phyloP scores from a whole-genome alignment of 2,329 filamentous ascomycete genomes.

The Furcasterigmium sp. region DNA sequence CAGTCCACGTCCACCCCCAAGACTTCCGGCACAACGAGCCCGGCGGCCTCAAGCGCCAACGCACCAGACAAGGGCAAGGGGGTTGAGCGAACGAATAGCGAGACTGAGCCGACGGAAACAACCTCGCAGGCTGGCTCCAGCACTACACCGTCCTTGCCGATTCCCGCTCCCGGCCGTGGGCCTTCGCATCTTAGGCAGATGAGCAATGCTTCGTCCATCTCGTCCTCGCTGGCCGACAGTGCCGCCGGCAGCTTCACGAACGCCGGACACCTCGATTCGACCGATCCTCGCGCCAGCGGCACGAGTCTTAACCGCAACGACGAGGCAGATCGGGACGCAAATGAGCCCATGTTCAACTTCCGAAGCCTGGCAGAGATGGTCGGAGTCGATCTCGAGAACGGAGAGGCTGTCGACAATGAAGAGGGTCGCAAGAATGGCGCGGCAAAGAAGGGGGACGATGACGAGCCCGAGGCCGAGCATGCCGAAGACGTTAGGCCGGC shows the following conservation, averaged over 20 bases:
- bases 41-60: conserved; percentile 20
- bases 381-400: conserved; percentile 53
- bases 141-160: conserved; percentile 34
- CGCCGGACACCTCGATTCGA: conserved; percentile 29
- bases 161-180: conserved; percentile 47
- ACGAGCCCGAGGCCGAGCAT: conserved; percentile 25
- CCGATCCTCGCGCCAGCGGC: conserved; percentile 48
- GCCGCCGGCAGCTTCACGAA: conserved; percentile 45
- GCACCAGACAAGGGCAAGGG: conserved; percentile 60
- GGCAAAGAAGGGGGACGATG: conserved; percentile 26
- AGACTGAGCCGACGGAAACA: conserved; percentile 15
- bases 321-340: conserved; percentile 45
- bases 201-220: conserved; percentile 80
- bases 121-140: conserved; percentile 16
- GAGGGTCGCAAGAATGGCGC: conserved; percentile 12
- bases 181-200: conserved; percentile 74
- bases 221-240: conserved; percentile 71
- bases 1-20: conserved; percentile 19
- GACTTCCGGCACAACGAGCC: conserved; percentile 23
- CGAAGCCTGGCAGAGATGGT: conserved; percentile 81
- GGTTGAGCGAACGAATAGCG: conserved; percentile 48
- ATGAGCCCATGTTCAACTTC: conserved; percentile 89
- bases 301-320: conserved; percentile 43
- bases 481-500: conserved; percentile 21
- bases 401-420: conserved; percentile 25